Conservation (phyloP, 2,329 filamentous ascomycete genomes). For the Fusarium sp. region DNA sequence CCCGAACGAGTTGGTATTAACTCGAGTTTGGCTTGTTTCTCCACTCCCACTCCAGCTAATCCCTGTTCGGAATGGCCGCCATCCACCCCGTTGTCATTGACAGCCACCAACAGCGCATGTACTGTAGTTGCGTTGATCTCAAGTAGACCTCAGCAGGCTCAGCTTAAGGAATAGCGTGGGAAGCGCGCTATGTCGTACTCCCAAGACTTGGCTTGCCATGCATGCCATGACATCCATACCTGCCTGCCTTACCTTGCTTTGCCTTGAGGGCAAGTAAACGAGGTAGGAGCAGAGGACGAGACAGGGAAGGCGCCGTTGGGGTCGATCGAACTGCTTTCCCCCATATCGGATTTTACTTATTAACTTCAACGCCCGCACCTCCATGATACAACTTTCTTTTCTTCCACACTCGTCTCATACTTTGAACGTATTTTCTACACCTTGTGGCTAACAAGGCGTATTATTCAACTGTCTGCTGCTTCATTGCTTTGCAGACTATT, state of each 20-base stretch:
- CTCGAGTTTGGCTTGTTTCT: constrained; percentile 20
- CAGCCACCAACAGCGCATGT: background rate
- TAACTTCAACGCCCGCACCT: constrained; percentile 34
- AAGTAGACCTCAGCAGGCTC: background rate
- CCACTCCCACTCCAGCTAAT: constrained; percentile 42
- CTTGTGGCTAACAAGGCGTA: constrained; percentile 25
- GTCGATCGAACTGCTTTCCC: constrained; percentile 16
- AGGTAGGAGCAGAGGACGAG: background rate
- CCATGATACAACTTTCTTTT: background rate
- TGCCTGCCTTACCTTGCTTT: background rate
- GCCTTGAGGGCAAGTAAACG: background rate
- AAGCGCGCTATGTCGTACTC: constrained; percentile 21
- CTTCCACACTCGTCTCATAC: constrained; percentile 1
- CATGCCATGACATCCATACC: background rate
- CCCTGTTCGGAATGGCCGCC: constrained; percentile 40
- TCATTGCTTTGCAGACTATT: constrained; percentile 38
- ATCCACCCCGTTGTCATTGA: constrained; percentile 27
- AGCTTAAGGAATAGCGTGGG: background rate
- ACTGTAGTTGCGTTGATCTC: too few species aligned
- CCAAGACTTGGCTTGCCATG: constrained; percentile 1
- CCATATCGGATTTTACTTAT: constrained; percentile 40
- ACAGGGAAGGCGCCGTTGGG: constrained; percentile 24
- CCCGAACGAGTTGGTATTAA: constrained; percentile 36
- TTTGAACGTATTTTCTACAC: constrained; percentile 19
- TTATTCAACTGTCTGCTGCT: constrained; percentile 41